These are phyloP conservation scores for Penicillium sp. DNA, from an alignment of 2,329 filamentous ascomycete species.

Conservation along the genomic window DNA sequence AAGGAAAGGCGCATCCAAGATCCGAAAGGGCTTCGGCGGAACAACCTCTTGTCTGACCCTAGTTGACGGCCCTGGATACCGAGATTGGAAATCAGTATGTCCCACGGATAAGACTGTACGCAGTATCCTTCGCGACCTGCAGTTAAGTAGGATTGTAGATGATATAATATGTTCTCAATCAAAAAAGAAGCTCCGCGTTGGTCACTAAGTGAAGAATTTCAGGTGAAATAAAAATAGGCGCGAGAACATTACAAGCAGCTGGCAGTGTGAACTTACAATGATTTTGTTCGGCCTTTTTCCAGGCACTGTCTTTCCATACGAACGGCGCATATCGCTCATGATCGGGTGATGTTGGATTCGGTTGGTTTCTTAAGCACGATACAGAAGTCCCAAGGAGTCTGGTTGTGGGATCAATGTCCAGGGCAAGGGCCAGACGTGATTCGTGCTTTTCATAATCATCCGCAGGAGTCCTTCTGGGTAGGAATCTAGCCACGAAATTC, in stretches of 20 bases:
- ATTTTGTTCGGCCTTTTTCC: slow-evolving; percentile 37
- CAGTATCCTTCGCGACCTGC: neutral
- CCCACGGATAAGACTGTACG: neutral
- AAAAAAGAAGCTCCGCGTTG: neutral
- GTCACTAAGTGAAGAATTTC: neutral
- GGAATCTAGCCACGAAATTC: slow-evolving; percentile 61
- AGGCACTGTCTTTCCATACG: slow-evolving; percentile 46
- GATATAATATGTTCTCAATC: neutral
- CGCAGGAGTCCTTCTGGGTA: slow-evolving; percentile 54
- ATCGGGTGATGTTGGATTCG: slow-evolving; percentile 29
- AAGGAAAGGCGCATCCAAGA: slow-evolving; percentile 86
- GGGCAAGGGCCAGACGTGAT: slow-evolving; percentile 74
- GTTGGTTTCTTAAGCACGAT: slow-evolving; percentile 23
- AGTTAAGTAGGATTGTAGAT: neutral
- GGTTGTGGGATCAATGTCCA: slow-evolving; percentile 74
- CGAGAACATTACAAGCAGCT: neutral
- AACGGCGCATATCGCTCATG: slow-evolving; percentile 39
- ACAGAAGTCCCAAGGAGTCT: slow-evolving; percentile 65
- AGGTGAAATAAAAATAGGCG: neutral
- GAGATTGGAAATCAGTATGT: slow-evolving; percentile 17
- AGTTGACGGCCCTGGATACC: slow-evolving; percentile 29
- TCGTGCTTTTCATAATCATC: slow-evolving; percentile 72
- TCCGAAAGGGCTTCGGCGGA: slow-evolving; percentile 77
- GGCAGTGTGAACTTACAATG: slow-evolving; percentile 38
- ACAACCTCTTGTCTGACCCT: slow-evolving; percentile 51